Percentiles rank a stretch among this genome's conserved stretches.
Conservation (phyloP, 2,329 filamentous ascomycete genomes). For the Aspergillus latus region DNA sequence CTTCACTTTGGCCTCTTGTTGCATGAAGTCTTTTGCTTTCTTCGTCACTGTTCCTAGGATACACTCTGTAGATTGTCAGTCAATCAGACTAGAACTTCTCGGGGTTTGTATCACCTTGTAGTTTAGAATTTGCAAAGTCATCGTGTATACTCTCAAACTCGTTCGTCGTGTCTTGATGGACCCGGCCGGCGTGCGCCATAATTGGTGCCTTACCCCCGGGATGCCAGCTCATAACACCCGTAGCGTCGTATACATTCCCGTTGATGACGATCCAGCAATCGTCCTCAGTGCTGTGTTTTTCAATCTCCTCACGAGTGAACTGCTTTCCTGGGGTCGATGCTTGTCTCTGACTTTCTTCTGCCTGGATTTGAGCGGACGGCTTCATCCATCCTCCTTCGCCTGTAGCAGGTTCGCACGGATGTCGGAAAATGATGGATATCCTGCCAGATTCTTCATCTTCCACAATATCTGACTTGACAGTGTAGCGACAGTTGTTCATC, state of each 20-base stretch:
- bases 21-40: slow-evolving; percentile 46
- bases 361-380: slow-evolving; percentile 46
- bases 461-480: slow-evolving; percentile 43
- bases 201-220: slow-evolving; percentile 52
- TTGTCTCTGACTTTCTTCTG: slow-evolving; percentile 47
- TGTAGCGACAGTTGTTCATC: slow-evolving; percentile 58
- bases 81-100: too few species aligned
- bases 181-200: slow-evolving; percentile 51
- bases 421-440: slow-evolving; percentile 44
- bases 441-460: slow-evolving; percentile 32
- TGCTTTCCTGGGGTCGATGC: slow-evolving; percentile 50
- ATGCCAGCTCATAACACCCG: slow-evolving; percentile 51
- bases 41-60: slow-evolving; percentile 51
- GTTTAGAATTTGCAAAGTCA: slow-evolving; percentile 51
- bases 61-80: slow-evolving; percentile 45
- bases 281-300: slow-evolving; percentile 50
- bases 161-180: slow-evolving; percentile 51
- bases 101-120: slow-evolving; percentile 41
- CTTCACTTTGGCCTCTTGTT: slow-evolving; percentile 42
- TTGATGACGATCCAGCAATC: slow-evolving; percentile 58
- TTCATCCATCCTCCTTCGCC: slow-evolving; percentile 55
- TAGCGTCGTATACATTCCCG: slow-evolving; percentile 53
- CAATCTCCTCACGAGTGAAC: slow-evolving; percentile 55
- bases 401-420: slow-evolving; percentile 48
- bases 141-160: slow-evolving; percentile 55